Evolutionary conservation across 176 grass and related monocot species (phyloP).

Genomic region (Hyparrhenia diplandra): DNA sequence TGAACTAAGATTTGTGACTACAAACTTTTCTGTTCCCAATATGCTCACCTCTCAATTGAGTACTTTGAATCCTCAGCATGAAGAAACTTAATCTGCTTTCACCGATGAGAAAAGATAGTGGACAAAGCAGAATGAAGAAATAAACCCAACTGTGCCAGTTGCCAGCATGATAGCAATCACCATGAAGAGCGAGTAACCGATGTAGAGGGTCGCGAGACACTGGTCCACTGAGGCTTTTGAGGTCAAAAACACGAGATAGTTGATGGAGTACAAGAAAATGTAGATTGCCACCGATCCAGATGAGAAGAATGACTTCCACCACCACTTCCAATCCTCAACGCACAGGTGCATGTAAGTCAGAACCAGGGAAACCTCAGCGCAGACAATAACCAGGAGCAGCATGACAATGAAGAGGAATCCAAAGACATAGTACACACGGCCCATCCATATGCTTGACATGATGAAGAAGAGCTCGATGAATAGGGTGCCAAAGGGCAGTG

Average conservation of each 20-base stretch:
- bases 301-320: conserved; percentile 88
- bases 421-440: conserved; percentile 73
- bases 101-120: conserved; percentile 82
- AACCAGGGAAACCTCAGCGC: conserved; percentile 71
- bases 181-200: conserved; percentile 87
- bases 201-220: conserved; percentile 80
- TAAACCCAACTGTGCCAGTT: conserved; percentile 68
- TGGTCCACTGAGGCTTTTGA: conserved; percentile 71
- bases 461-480: conserved; percentile 92
- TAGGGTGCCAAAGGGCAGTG: conserved; percentile 70
- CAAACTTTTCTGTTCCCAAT: conserved; percentile 34
- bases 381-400: conserved; percentile 71
- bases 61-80: neutral
- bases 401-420: conserved; percentile 72
- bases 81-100: conserved; percentile 55
- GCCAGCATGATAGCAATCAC: conserved; percentile 77
- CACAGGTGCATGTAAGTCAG: conserved; percentile 85
- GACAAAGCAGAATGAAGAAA: conserved; percentile 79
- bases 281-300: conserved; percentile 76
- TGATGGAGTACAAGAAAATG: conserved; percentile 77
- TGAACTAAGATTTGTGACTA: conserved; percentile 24
- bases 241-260: conserved; percentile 73
- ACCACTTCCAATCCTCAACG: conserved; percentile 83
- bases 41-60: conserved; percentile 37
- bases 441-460: conserved; percentile 86